Evolutionary conservation across 352 stramenopile species (phyloP).

Genomic region (Phytophthora uliginosa): DNA sequence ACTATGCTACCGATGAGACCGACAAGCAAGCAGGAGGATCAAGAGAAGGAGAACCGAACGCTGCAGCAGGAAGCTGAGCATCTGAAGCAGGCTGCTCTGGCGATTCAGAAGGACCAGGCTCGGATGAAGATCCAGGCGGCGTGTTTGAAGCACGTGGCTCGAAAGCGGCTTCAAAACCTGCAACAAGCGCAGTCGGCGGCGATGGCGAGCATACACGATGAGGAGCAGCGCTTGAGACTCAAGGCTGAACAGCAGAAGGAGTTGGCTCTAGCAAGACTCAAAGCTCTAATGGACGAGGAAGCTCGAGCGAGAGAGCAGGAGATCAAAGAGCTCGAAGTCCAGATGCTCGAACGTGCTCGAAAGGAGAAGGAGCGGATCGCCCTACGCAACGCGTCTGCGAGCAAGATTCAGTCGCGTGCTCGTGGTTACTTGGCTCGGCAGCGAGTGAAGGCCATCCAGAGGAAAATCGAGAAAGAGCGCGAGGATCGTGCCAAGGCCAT

Average conservation of each 20-base stretch:
- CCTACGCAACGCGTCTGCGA: slow-evolving; percentile 56
- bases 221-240: slow-evolving; percentile 67
- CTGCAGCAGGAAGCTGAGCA: slow-evolving; percentile 58
- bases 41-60: slow-evolving; percentile 41
- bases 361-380: slow-evolving; percentile 73
- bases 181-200: slow-evolving; percentile 56
- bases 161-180: slow-evolving; percentile 54
- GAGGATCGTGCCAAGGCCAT: slow-evolving; percentile 63
- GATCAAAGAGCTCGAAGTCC: slow-evolving; percentile 70
- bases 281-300: slow-evolving; percentile 82
- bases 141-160: slow-evolving; percentile 61
- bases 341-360: slow-evolving; percentile 82
- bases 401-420: slow-evolving; percentile 64
- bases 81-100: slow-evolving; percentile 47
- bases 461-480: slow-evolving; percentile 73
- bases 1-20: slow-evolving; percentile 50
- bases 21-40: slow-evolving; percentile 38
- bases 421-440: slow-evolving; percentile 70
- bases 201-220: slow-evolving; percentile 63
- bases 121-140: slow-evolving; percentile 72
- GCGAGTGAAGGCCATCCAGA: slow-evolving; percentile 63
- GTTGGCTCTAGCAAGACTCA: slow-evolving; percentile 67
- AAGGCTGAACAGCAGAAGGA: slow-evolving; percentile 76
- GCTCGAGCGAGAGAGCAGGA: slow-evolving; percentile 71
- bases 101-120: slow-evolving; percentile 65